These are phyloP conservation scores for Penicillium brasilianum DNA, from an alignment of 2,329 filamentous ascomycete genomes.

Conservation along the genomic window DNA sequence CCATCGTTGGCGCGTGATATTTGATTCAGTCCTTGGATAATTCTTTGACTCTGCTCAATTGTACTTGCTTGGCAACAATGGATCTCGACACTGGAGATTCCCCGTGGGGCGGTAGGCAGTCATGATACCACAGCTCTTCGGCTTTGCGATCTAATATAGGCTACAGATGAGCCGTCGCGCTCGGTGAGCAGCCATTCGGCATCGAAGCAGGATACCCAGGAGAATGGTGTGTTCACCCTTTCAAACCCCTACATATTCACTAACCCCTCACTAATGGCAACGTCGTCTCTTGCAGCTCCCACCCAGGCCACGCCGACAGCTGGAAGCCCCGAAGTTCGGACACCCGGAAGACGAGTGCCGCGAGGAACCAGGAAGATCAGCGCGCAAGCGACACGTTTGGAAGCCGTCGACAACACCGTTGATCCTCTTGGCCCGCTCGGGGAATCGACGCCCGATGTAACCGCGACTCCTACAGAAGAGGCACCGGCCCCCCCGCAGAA, in stretches of 20 bases:
- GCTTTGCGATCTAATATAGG: slow-evolving; percentile 31
- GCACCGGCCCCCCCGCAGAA: slow-evolving; percentile 65
- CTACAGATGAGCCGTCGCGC: slow-evolving; percentile 53
- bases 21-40: slow-evolving; percentile 7
- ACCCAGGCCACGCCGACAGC: slow-evolving; percentile 41
- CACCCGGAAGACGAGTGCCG: slow-evolving; percentile 56
- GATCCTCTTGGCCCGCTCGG: slow-evolving; percentile 67
- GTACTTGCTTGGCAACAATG: slow-evolving; percentile 33
- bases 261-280: slow-evolving; percentile 28
- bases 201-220: slow-evolving; percentile 37
- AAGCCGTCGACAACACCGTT: slow-evolving; percentile 66
- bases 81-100: slow-evolving; percentile 53
- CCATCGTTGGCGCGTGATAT: slow-evolving; percentile 9
- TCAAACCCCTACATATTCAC: slow-evolving; percentile 10
- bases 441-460: slow-evolving; percentile 46
- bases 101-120: slow-evolving; percentile 54
- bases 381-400: slow-evolving; percentile 65
- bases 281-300: slow-evolving; percentile 31
- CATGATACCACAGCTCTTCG: slow-evolving; percentile 31
- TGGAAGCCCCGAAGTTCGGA: slow-evolving; percentile 51
- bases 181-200: slow-evolving; percentile 37
- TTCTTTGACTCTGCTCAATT: not conserved
- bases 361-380: slow-evolving; percentile 62
- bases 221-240: slow-evolving; percentile 36
- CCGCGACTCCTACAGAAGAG: slow-evolving; percentile 53